Base-by-base conservation (phyloP, 306 rosid genomes). In the Citrullus amarus region DNA sequence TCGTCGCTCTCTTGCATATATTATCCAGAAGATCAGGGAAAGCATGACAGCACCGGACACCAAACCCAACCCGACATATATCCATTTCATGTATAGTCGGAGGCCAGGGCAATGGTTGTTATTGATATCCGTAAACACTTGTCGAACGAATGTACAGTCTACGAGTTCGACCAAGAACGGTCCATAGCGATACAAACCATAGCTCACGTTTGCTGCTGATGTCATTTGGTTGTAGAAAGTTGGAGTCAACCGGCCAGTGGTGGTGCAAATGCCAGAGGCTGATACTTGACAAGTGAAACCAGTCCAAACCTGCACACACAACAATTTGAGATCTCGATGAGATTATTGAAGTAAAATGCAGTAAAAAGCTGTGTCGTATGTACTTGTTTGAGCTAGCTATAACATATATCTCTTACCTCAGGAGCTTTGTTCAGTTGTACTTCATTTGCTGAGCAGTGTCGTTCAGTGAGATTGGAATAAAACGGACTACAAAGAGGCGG, bases 401-500 rank as follows among this genome's bases (percentile, higher is more conserved):
- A 71, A 51, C 25, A 30, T 51, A 51, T 17, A 74, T 51, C 20
- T 54, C 66, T 84, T 72, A 93, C 98, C 91, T 83, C 34, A 3
- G 30, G 14, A 13, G 91, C 90, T 4, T 85, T 80, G 55, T 44
- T 39, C 41, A 91, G 67, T 8, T 85, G 22, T 8, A 87, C 86
- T 86, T 94, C 98, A 56, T 86, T 86, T 0, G 82, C 30, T 0
- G 8, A 62, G 77, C 97, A 94, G 36, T 22, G 62, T 38, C 90
- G 86, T 32, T 1, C 9, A 2, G 88, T 73, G 78, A 81, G 83
- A 70, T 89, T 55, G 3, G 70, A 0, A 17, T 84, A 2, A 16
- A 84, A 89, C 16, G 96, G 98, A 75, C 82, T 89, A 91, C 97
- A 95, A 28, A 95, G 88, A 32, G 20, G 7, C 8, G 97, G 97